These are phyloP conservation scores for Vitis hybrid DNA, from an alignment of 177 flowering plant species.

Conservation along the genomic window DNA sequence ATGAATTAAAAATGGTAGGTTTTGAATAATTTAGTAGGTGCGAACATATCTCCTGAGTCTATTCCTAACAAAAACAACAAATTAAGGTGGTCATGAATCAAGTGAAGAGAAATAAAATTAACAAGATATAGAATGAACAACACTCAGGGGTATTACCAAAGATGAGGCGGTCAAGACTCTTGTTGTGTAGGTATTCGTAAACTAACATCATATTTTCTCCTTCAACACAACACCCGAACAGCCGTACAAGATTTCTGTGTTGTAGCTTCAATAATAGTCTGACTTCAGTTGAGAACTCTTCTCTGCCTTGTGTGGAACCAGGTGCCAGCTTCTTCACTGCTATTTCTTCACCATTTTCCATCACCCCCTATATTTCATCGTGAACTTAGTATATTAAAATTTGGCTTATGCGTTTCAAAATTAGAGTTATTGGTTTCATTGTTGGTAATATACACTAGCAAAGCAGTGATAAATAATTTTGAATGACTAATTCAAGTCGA, in stretches of 20 bases:
- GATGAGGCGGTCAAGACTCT: slow-evolving; percentile 8
- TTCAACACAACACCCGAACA: slow-evolving; percentile 14
- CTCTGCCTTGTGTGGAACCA: slow-evolving; percentile 10
- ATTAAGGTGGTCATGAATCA: too few species aligned
- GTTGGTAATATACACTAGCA: not conserved
- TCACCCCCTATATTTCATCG: not conserved
- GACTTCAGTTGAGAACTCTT: slow-evolving; percentile 11
- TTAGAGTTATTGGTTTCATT: not conserved
- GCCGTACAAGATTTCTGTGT: slow-evolving; percentile 13
- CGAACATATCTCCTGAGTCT: too few species aligned
- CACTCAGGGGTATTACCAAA: not conserved
- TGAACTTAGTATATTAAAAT: too few species aligned
- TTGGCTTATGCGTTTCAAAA: not conserved
- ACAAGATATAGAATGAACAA: too few species aligned
- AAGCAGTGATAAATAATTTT: too few species aligned
- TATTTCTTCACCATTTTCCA: slow-evolving; percentile 6
- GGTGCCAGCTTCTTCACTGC: slow-evolving; percentile 15
- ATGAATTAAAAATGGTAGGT: too few species aligned
- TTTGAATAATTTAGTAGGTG: too few species aligned
- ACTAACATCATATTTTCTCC: slow-evolving; percentile 12
- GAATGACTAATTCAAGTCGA: not conserved
- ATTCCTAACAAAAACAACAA: too few species aligned
- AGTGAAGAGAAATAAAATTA: too few species aligned
- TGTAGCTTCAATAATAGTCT: slow-evolving; percentile 3
- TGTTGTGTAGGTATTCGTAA: slow-evolving; percentile 14